Percentiles rank a stretch among this genome's conserved stretches.
Evolutionary conservation across 75 land plant genomes (phyloP).

Genomic region (Selaginella tamariscina): DNA sequence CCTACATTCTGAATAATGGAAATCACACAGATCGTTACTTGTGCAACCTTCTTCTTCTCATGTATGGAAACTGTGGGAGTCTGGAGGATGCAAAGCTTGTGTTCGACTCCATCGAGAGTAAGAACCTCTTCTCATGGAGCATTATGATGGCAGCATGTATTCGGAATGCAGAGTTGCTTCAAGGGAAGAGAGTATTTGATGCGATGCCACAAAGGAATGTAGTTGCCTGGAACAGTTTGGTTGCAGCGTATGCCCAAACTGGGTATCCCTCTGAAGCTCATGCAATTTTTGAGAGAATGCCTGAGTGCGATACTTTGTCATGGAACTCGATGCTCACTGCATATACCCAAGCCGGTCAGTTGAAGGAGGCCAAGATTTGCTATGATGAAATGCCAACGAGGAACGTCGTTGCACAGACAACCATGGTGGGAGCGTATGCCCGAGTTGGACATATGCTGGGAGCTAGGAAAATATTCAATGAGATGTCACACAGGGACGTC

Average conservation of each 20-base stretch:
- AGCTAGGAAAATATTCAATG: background rate
- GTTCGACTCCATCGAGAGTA: constrained; percentile 13
- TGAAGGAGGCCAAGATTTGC: background rate
- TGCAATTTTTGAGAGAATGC: background rate
- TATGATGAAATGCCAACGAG: background rate
- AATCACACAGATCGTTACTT: background rate
- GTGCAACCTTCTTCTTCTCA: background rate
- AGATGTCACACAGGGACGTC: background rate
- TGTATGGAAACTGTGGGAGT: background rate
- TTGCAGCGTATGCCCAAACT: background rate
- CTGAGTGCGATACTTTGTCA: background rate
- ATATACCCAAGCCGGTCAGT: background rate
- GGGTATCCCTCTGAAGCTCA: background rate
- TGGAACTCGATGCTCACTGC: background rate
- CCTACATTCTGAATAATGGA: constrained; percentile 11
- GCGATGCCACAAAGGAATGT: background rate
- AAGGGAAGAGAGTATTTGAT: background rate
- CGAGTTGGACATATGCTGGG: background rate
- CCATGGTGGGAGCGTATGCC: background rate
- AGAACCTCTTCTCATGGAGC: constrained; percentile 16
- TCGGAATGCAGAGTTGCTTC: constrained; percentile 7
- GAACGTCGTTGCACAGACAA: background rate
- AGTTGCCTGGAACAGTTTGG: background rate
- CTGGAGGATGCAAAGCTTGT: constrained; percentile 8
- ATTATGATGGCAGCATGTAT: constrained; percentile 15